Evolutionary conservation across 495 filamentous ascomycete genomes (phyloP), one percentile per base, ranked within the genome.

Genomic region (Aspergillus coremiiformis): DNA sequence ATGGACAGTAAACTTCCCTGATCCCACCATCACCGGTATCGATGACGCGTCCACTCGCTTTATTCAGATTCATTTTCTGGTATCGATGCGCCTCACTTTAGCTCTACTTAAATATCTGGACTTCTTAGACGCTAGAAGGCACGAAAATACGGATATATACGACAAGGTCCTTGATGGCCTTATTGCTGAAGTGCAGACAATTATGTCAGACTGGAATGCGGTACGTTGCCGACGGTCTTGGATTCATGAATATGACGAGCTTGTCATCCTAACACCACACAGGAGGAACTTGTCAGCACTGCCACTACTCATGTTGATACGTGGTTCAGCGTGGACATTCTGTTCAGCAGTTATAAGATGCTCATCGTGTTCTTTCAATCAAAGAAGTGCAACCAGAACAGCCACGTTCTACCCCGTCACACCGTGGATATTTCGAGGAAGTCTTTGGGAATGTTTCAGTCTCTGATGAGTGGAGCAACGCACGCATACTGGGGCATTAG

Each of bases 41-140:
- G 54, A 54, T 21, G 24, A 62, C 39, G 44, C 27, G 15, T 55
- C 55, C 2, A 58, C 55, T 4, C 52, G 51, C 3, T 54, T 55
- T 15, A 42, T 62, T 8, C 56, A 62, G 20, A 62, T 62, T 20
- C 60, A 62, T 45, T 62, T 62, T 19, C 44, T 62, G 3, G 60
- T 56, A n/a, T 59, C 53, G n/a, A 62, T 62, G 60, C 50, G 60
- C 2, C 51, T 54, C 4, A 51, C 56, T 0, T 32, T 62, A 5
- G 52, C 58, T 2, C 17, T 51, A n/a, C 21, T 62, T 47, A 49
- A 54, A 20, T 62, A 55, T 22, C 29, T 59, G n/a, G 56, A 62
- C 1, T 44, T 47, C 22, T n/a, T 47, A 8, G 54, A 56, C 10
- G 5, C 5, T 6, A 21, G 17, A 1, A 17, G 20, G 1, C 14